These are phyloP conservation scores for Hypoxylon perforatum DNA, from an alignment of 495 filamentous ascomycete genomes.

Conservation along the genomic window DNA sequence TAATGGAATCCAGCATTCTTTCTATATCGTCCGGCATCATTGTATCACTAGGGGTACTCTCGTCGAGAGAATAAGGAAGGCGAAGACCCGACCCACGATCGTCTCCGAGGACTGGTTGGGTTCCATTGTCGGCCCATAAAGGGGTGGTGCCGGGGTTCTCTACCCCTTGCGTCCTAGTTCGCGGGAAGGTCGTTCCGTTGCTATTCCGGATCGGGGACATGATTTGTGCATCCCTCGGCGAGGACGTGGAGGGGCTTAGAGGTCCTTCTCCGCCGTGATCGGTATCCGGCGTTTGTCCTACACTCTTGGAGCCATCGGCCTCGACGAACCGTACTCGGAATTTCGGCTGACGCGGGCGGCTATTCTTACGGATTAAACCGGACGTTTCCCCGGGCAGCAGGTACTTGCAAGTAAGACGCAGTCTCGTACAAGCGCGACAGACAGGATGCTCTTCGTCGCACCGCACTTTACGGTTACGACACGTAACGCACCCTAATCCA, in stretches of 20 bases:
- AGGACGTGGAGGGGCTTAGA: neutral
- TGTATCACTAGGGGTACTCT: neutral
- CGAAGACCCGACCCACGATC: neutral
- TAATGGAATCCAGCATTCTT: slow-evolving; percentile 10
- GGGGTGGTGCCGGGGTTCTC: neutral
- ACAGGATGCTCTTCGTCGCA: slow-evolving; percentile 10
- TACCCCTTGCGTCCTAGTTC: neutral
- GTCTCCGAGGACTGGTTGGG: neutral
- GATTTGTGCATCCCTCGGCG: neutral
- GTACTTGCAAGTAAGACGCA: slow-evolving; percentile 4
- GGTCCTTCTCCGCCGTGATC: neutral
- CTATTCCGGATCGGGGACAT: neutral
- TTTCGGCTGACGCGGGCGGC: slow-evolving; percentile 3
- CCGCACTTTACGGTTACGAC: slow-evolving; percentile 5
- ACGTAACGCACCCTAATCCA: neutral
- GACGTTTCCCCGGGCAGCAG: neutral
- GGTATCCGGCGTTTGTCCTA: neutral
- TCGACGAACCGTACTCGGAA: slow-evolving; percentile 9
- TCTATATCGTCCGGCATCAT: neutral
- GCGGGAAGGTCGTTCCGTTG: neutral
- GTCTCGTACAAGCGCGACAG: slow-evolving; percentile 9
- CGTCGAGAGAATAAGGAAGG: neutral
- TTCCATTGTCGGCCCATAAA: neutral
- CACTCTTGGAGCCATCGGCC: neutral
- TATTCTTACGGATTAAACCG: neutral